A percentile compares a stretch with the other conserved stretches of the same genome.
Evolutionary conservation across 805 yeast species (phyloP).

Genomic region (Blastobotrys peoriensis): DNA sequence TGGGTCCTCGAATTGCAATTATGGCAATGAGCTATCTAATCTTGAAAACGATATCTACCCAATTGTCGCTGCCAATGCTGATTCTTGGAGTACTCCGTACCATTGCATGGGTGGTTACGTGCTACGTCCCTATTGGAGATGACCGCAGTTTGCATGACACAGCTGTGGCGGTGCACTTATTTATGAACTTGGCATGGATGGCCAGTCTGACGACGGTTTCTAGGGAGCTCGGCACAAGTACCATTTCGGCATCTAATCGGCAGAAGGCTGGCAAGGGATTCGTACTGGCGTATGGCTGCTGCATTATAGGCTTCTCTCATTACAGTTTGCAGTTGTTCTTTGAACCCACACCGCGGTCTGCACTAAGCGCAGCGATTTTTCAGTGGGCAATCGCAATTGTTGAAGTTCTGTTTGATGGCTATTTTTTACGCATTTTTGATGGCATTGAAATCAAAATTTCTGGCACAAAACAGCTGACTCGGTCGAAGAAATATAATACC

Average conservation of each 20-base stretch:
- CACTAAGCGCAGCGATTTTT: neutral
- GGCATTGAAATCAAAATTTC: neutral
- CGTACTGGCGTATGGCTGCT: neutral
- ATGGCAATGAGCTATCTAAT: conserved; percentile 31
- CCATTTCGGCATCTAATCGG: neutral
- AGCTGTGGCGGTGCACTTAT: conserved; percentile 3
- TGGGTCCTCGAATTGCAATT: conserved; percentile 72
- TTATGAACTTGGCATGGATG: neutral
- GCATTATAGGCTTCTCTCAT: neutral
- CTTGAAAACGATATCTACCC: conserved; percentile 1
- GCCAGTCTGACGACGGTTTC: neutral
- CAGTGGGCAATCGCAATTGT: neutral
- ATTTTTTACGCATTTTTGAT: no score
- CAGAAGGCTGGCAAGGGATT: neutral
- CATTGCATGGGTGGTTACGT: conserved; percentile 81
- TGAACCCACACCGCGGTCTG: neutral
- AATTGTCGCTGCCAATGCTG: conserved; percentile 7
- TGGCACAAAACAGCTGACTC: neutral
- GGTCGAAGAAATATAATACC: no score
- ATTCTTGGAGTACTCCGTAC: conserved; percentile 61
- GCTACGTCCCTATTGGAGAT: conserved; percentile 63
- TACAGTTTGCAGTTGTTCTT: neutral
- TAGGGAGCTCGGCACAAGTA: neutral
- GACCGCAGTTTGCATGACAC: conserved; percentile 17
- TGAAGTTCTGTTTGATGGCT: neutral